A percentile compares a stretch with the other conserved stretches of the same genome.
Conservation (phyloP, 371 early-diverging fungal species). For the Mucor mucedo region DNA sequence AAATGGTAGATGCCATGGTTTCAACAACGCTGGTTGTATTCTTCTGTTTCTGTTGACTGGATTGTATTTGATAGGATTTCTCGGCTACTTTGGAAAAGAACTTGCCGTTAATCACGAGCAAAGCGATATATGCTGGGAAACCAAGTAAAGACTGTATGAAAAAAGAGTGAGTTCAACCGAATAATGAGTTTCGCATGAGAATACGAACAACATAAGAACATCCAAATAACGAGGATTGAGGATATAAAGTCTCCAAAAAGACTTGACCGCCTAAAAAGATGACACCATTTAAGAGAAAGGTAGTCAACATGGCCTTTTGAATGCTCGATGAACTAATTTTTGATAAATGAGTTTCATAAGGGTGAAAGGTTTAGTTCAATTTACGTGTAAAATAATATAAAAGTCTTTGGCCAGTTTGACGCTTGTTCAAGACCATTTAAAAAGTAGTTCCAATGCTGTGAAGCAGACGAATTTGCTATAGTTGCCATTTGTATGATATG, state of each 20-base stretch:
- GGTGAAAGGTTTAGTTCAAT: not conserved
- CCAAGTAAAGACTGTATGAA: constrained; percentile 37
- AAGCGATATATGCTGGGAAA: constrained; percentile 42
- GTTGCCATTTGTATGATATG: constrained; percentile 28
- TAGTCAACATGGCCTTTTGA: constrained; percentile 40
- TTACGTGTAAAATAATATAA: constrained; percentile 45
- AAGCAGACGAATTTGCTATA: constrained; percentile 23
- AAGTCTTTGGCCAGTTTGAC: constrained; percentile 46
- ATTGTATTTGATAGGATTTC: constrained; percentile 36
- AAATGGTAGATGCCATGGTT: constrained; percentile 41
- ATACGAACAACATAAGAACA: constrained; percentile 43
- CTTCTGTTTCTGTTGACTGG: constrained; percentile 12
- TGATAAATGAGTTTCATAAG: not conserved
- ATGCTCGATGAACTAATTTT: constrained; percentile 38
- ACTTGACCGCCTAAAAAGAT: constrained; percentile 43
- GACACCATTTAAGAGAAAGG: constrained; percentile 42
- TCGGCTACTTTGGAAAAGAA: constrained; percentile 50
- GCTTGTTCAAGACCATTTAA: constrained; percentile 42
- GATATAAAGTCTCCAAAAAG: constrained; percentile 39
- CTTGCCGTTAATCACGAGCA: constrained; percentile 41
- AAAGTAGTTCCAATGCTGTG: constrained; percentile 41
- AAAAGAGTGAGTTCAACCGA: not conserved
- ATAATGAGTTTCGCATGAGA: not conserved
- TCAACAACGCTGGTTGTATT: constrained; percentile 11
- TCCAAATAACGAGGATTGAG: constrained; percentile 33